Base-by-base conservation (phyloP, 305 asterid species). In the Fraxinus dipetala region DNA sequence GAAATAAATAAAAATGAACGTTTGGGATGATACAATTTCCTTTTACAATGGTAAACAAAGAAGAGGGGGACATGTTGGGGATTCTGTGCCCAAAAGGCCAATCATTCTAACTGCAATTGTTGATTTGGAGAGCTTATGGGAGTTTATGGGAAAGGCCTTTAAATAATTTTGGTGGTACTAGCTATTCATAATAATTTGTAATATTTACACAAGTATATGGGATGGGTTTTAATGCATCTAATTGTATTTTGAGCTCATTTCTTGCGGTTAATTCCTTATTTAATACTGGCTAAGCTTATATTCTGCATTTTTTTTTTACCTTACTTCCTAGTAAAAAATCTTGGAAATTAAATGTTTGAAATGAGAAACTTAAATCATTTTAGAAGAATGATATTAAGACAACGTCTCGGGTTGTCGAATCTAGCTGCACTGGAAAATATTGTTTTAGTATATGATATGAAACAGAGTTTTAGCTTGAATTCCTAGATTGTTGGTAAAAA, bases 1-100 rank as follows among this genome's bases (percentile, higher is more conserved):
- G 4, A 87, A 84, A 43, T 63, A 83, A 2, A 77, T 83, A 2
- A 83, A 78, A 76, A 48, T 87, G 4, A 89, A 83, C 9, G 51
- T 40, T 40, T 40, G 20, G n/a, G 59, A 48, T 48, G 59, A 45
- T 48, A 14, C 59, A 48, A 48, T 14, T 14, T 48, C 20, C 59
- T 48, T 48, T 48, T 48, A 48, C 20, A 14, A 48, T 14, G 1
- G 20, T 48, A 48, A 48, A 14, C 59, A 48, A 4, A 48, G 59
- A 48, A 48, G 20, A 48, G 6, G 59, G n/a, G 59, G 0, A 14
- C 59, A 13, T 48, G 59, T 4, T n/a, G 9, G 20, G 63, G 22
- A 51, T 51, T 5, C 63, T 1, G 9, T 16, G 9, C 56, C n/a
- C 16, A 4, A 14, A 45, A 13, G 5, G 56, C n/a, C n/a, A 45